A percentile compares a stretch with the other conserved stretches of the same genome.
phyloP scores from a whole-genome alignment of 306 rosid genomes.

The Cercis canadensis region DNA sequence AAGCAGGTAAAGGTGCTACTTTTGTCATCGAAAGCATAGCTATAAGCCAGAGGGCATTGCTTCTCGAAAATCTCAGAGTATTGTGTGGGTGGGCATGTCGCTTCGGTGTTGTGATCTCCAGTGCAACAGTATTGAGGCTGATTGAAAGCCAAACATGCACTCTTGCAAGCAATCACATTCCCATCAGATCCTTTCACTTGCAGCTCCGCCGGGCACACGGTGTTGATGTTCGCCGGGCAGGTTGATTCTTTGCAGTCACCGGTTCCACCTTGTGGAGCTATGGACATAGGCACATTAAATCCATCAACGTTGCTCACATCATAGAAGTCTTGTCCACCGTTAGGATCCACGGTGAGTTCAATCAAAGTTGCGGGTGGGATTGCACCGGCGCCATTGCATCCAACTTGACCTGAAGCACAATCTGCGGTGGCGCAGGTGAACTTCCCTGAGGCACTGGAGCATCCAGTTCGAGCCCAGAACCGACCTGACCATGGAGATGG shows the following conservation, averaged over 20 bases:
- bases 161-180: conserved; percentile 49
- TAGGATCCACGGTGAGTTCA: conserved; percentile 39
- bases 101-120: conserved; percentile 12
- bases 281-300: conserved; percentile 49
- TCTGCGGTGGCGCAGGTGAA: conserved; percentile 53
- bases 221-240: conserved; percentile 40
- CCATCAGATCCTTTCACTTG: conserved; percentile 39
- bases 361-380: conserved; percentile 48
- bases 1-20: conserved; percentile 47
- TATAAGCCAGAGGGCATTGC: conserved; percentile 62
- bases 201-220: conserved; percentile 39
- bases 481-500: conserved; percentile 41
- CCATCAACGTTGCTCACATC: conserved; percentile 58
- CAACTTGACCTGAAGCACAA: conserved; percentile 48
- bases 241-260: conserved; percentile 21
- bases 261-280: conserved; percentile 38
- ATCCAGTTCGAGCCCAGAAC: no score
- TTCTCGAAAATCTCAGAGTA: conserved; percentile 49
- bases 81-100: conserved; percentile 46
- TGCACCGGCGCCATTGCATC: conserved; percentile 53
- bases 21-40: conserved; percentile 53
- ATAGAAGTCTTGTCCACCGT: conserved; percentile 51
- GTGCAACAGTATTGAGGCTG: conserved; percentile 51
- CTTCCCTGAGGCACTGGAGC: conserved; percentile 18
- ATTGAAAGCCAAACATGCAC: conserved; percentile 47